Evolutionary conservation across 257 asterid genomes (phyloP).

Genomic region (Parsonsia alboflavescens): DNA sequence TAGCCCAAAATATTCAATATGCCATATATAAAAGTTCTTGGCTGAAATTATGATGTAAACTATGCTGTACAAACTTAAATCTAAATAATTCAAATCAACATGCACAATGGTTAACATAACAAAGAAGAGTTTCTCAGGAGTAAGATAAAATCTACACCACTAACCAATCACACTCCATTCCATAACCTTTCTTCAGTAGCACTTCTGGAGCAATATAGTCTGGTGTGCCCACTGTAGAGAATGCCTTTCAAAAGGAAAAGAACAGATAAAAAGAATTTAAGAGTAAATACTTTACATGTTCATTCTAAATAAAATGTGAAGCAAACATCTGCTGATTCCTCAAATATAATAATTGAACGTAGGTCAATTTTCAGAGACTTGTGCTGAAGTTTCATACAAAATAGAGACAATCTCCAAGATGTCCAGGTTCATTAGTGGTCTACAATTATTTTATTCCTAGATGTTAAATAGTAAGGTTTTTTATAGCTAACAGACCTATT

Average conservation of each 20-base stretch:
- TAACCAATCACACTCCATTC: constrained; percentile 98
- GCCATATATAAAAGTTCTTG: not conserved
- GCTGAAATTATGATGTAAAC: not conserved
- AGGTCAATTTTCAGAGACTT: not conserved
- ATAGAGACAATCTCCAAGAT: not conserved
- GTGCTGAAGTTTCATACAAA: not conserved
- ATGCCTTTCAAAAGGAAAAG: constrained; percentile 59
- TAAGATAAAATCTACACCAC: constrained; percentile 19
- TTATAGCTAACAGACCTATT: not conserved
- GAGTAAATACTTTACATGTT: not conserved
- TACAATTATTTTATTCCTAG: not conserved
- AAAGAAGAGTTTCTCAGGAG: not conserved
- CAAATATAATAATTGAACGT: not conserved
- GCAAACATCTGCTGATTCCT: not conserved
- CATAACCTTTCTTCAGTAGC: constrained; percentile 91
- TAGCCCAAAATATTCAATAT: not conserved
- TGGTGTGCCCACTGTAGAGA: constrained; percentile 97
- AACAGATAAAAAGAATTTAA: constrained; percentile 5
- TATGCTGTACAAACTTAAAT: not conserved
- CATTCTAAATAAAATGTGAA: not conserved
- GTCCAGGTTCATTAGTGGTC: not conserved
- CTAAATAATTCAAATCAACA: not conserved
- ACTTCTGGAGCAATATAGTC: constrained; percentile 99
- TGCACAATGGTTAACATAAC: not conserved
- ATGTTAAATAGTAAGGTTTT: not conserved